Base-by-base conservation (phyloP, 2,329 filamentous ascomycete genomes). In the Ceratocystis albifundus region DNA sequence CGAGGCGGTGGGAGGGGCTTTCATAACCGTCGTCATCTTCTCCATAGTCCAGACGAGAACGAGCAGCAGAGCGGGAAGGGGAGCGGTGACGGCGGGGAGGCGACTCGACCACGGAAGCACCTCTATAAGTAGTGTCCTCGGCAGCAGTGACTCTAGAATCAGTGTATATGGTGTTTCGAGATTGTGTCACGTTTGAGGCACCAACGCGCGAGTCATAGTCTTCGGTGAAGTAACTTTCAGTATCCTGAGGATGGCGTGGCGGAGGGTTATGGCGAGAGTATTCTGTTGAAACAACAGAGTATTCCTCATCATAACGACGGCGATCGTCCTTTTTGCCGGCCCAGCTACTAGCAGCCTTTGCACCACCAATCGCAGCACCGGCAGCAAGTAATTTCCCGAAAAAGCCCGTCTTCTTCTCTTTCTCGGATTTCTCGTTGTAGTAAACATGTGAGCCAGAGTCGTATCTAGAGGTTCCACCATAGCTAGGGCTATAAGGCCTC, bases 381-480 rank as follows among this genome's bases (percentile, higher is more conserved):
- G 83, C 77, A 59, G 82, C 80, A 15, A 87, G 74, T 1, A 90
- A 68, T 64, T 81, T 83, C 71, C 82, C 82, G 73, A 84, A 81
- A 70, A 88, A 80, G 7, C 77, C 74, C 67, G 72, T 74, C 71
- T 73, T 78, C 28, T 76, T 32, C 70, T 62, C 59, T 71, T 66
- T 10, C 71, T 70, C 65, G 73, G 69, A 48, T 30, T 70, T 70
- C 6, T 70, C 67, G n/a, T 85, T 80, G 0, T 82, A 82, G 67
- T 82, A 82, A 73, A 90, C 89, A 70, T 90, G 87, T 48, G 87
- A 82, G 44, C 81, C 77, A 22, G 78, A 75, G 69, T 84, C 86
- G 64, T 84, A 87, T 3, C 78, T 79, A 0, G 62, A 65, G 4
- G 83, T 86, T 0, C 81, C 75, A 8, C 83, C 71, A 32, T 76